Conservation (phyloP, 1,284 basidiomycete genomes). For the Athelia sp. region DNA sequence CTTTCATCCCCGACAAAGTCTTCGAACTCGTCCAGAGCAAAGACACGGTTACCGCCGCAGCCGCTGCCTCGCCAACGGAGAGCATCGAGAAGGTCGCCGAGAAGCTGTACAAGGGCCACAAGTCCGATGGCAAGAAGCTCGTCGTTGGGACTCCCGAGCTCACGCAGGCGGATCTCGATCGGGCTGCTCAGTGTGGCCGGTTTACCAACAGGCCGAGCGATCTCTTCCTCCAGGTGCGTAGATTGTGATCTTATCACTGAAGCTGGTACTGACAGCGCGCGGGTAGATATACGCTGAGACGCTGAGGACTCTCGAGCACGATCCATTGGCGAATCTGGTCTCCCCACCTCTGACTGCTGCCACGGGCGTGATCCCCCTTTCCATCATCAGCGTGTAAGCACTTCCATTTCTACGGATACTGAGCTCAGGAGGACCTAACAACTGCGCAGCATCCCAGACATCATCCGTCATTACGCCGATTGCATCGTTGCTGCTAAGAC, state of each 20-base stretch:
- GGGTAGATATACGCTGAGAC: constrained; percentile 47
- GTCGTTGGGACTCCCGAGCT: background rate
- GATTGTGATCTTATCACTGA: background rate
- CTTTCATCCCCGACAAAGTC: background rate
- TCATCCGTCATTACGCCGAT: constrained; percentile 50
- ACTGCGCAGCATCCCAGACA: constrained; percentile 48
- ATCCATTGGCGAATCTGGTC: constrained; percentile 45
- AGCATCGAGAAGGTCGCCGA: background rate
- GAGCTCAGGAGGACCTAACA: constrained; percentile 10
- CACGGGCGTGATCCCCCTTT: constrained; percentile 48
- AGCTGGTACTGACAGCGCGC: background rate
- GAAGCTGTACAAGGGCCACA: background rate
- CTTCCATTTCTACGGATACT: too few species aligned
- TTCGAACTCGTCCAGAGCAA: background rate
- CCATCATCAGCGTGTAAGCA: constrained; percentile 33
- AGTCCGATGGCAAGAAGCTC: background rate
- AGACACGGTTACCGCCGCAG: background rate
- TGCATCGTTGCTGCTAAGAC: constrained; percentile 48
- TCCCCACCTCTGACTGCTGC: constrained; percentile 49
- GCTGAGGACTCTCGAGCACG: constrained; percentile 41
- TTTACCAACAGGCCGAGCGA: constrained; percentile 35
- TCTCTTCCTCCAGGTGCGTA: constrained; percentile 34
- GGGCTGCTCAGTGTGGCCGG: constrained; percentile 30
- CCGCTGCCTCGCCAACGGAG: background rate
- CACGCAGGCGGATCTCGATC: constrained; percentile 20